phyloP scores from a whole-genome alignment of 306 rosid genomes.

The Rubus idaeus region DNA sequence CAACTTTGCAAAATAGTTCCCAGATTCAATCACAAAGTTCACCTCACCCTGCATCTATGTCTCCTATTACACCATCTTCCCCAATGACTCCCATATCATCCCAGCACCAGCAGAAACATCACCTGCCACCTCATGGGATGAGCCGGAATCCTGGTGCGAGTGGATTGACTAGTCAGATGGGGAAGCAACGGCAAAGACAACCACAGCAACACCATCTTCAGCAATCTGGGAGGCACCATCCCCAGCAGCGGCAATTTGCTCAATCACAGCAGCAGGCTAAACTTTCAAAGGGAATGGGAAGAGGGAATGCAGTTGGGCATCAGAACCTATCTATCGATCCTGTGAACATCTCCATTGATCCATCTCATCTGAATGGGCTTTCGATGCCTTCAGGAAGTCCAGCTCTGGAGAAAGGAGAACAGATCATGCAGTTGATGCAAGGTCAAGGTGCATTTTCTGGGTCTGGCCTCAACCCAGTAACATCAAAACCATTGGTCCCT shows the following conservation, averaged over 20 bases:
- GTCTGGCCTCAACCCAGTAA: conserved; percentile 58
- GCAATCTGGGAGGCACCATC: conserved; percentile 88
- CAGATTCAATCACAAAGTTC: conserved; percentile 68
- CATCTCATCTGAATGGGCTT: conserved; percentile 75
- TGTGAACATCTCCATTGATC: conserved; percentile 54
- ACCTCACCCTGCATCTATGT: conserved; percentile 58
- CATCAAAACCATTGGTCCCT: conserved; percentile 61
- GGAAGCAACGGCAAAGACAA: conserved; percentile 73
- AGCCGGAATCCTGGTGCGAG: conserved; percentile 65
- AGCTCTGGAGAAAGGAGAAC: conserved; percentile 87
- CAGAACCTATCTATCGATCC: conserved; percentile 71
- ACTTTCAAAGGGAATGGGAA: conserved; percentile 75
- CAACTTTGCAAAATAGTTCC: conserved; percentile 63
- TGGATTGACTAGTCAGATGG: conserved; percentile 65
- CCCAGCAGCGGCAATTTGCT: conserved; percentile 67
- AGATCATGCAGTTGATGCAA: conserved; percentile 66
- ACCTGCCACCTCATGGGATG: conserved; percentile 70
- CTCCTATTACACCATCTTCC: conserved; percentile 65
- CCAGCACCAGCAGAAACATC: conserved; percentile 92
- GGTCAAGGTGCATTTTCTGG: conserved; percentile 72
- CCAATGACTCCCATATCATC: conserved; percentile 67
- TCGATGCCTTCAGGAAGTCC: conserved; percentile 74
- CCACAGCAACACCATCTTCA: conserved; percentile 73
- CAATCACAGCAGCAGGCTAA: conserved; percentile 85
- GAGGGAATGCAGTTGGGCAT: conserved; percentile 61